Base-by-base conservation (phyloP, 441 rosid genomes). In the Croton setiger region DNA sequence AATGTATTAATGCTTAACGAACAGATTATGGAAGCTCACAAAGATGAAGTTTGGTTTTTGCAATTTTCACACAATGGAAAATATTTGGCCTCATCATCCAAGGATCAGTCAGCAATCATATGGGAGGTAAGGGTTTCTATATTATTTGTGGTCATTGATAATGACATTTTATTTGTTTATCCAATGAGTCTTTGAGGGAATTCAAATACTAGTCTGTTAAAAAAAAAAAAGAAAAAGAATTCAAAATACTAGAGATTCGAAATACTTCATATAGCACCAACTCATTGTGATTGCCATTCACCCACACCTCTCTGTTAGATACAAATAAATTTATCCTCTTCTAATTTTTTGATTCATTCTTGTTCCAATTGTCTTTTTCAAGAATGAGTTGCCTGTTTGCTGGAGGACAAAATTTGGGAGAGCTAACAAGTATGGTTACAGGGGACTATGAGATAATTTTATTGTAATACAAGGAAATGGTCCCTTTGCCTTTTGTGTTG, bases 31-130 rank as follows among this genome's bases (percentile, higher is more conserved):
- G 79, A 89, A 82, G 88, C 82, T 35, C 99, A 95, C 77, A 86
- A 49, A 20, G 93, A 92, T 76, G 98, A 95, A 80, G 96, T 95
- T 20, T 95, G 98, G 98, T 92, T 86, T 79, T 62, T 95, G 87
- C 88, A 89, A 88, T 95, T 95, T 82, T 95, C 98, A 44, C 97
- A 85, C 55, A 78, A 87, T 75, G 97, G 99, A 54, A 92, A 85
- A 78, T 95, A 87, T 80, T 77, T 95, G 75, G 99, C 96, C 58
- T 95, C 99, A 62, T 77, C 98, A 37, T 95, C 99, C 64, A 88
- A 76, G 76, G 99, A 95, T 82, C 82, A 75, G 31, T 82, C 85
- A 6, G 90, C 92, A 64, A 82, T 90, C 72, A 83, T 95, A 78
- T 92, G 98, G 98, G 95, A 92, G 94, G 98, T 88, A 87, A 36